Evolutionary conservation across 225 moss, liverwort and hornwort species (phyloP).

Genomic region (Rhytidiadelphus loreus): DNA sequence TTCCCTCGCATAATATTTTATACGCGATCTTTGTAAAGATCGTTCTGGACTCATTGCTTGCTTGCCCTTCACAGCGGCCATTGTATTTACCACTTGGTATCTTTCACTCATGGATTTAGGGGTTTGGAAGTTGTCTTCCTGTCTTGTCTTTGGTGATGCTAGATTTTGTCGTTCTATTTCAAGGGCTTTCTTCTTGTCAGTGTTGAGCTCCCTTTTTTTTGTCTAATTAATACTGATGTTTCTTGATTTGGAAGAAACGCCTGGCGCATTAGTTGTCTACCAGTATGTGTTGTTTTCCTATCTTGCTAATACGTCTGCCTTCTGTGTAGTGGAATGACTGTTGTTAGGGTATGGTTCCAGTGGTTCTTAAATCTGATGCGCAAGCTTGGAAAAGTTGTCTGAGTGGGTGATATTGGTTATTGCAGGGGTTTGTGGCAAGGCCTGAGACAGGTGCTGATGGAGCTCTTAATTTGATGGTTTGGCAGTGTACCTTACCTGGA

Average conservation of each 20-base stretch:
- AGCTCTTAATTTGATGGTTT: conserved; percentile 85
- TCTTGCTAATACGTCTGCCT: not conserved
- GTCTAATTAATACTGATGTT: not conserved
- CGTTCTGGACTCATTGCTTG: not conserved
- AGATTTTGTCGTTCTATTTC: not conserved
- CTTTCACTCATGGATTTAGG: not conserved
- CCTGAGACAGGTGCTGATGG: conserved; percentile 76
- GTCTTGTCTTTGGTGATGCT: not conserved
- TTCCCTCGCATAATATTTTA: not conserved
- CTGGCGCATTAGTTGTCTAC: not conserved
- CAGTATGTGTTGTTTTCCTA: not conserved
- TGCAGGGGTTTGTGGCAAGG: conserved; percentile 97
- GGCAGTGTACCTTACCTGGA: conserved; percentile 96
- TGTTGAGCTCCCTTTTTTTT: not conserved
- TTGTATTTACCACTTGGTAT: not conserved
- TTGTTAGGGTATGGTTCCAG: not conserved
- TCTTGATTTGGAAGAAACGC: not conserved
- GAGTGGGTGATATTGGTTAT: not conserved
- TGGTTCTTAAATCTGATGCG: not conserved
- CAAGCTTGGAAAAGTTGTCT: not conserved
- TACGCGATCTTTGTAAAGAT: not conserved
- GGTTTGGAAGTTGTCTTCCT: not conserved
- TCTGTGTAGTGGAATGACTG: not conserved
- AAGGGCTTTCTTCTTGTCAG: not conserved
- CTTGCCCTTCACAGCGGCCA: not conserved